Evolutionary conservation across 2,329 filamentous ascomycete species (phyloP).

Genomic region (Annulohypoxylon truncatum): DNA sequence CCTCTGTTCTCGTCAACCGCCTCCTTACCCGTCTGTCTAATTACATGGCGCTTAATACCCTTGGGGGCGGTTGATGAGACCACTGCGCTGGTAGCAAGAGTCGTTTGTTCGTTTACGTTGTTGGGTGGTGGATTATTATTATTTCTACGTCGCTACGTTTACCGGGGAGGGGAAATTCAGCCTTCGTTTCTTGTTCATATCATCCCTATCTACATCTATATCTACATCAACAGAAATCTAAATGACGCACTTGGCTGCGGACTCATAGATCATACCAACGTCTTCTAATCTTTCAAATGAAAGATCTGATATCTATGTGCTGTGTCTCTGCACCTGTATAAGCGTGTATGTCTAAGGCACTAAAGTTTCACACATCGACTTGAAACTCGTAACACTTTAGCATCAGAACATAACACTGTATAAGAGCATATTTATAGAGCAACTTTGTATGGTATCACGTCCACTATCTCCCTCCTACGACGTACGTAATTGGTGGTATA

Average conservation of each 20-base stretch:
- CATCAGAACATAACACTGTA: neutral
- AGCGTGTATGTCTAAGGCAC: neutral
- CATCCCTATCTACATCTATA: neutral
- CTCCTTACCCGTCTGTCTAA: neutral
- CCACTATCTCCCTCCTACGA: constrained; percentile 18
- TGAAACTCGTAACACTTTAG: neutral
- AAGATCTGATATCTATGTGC: too few relatives aligned
- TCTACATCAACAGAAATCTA: constrained; percentile 14
- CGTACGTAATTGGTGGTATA: constrained; percentile 25
- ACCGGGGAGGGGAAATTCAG: constrained; percentile 12
- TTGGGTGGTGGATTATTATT: constrained; percentile 10
- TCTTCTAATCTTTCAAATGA: neutral
- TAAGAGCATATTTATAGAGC: constrained; percentile 1
- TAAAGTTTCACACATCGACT: neutral
- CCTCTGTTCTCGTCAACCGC: neutral
- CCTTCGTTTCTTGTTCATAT: constrained; percentile 27
- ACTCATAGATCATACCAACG: neutral
- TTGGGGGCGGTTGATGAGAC: neutral
- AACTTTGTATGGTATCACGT: constrained; percentile 26
- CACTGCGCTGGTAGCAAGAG: neutral
- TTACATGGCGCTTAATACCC: constrained; percentile 2
- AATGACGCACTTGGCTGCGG: constrained; percentile 13
- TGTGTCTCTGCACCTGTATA: too few relatives aligned
- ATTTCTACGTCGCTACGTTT: constrained; percentile 1
- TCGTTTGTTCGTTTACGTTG: neutral